These are phyloP conservation scores for Albugo candida DNA, from an alignment of 352 stramenopile species.

Conservation along the genomic window DNA sequence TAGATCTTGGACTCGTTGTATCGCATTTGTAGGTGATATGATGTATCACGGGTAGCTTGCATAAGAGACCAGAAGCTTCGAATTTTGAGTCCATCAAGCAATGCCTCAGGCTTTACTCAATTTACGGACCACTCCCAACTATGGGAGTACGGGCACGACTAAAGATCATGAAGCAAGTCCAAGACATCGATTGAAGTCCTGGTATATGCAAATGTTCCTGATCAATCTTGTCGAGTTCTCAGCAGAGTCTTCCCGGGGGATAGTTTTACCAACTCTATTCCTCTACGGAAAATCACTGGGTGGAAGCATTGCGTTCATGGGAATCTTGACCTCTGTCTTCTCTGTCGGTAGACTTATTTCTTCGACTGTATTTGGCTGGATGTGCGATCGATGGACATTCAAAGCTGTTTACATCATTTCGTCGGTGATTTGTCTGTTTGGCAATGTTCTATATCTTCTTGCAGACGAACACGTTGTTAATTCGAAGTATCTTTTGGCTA, in stretches of 20 bases:
- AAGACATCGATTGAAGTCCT: constrained; percentile 19
- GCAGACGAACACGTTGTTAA: constrained; percentile 35
- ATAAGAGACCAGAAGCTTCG: too few relatives aligned
- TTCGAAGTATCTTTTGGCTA: constrained; percentile 25
- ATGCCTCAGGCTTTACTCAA: too few relatives aligned
- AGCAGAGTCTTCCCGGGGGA: constrained; percentile 48
- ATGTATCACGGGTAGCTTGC: too few relatives aligned
- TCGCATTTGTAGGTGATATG: too few relatives aligned
- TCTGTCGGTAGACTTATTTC: constrained; percentile 63
- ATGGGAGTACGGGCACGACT: too few relatives aligned
- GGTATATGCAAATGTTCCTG: constrained; percentile 62
- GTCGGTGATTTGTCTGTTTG: constrained; percentile 43
- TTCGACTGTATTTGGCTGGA: constrained; percentile 64
- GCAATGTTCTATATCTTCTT: constrained; percentile 60
- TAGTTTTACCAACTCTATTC: constrained; percentile 65
- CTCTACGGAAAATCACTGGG: constrained; percentile 70
- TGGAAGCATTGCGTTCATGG: constrained; percentile 58
- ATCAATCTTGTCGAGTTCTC: constrained; percentile 76
- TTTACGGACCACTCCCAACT: too few relatives aligned
- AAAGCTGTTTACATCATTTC: constrained; percentile 61
- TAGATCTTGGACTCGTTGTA: too few relatives aligned
- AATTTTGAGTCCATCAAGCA: too few relatives aligned
- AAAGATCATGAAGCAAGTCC: too few relatives aligned
- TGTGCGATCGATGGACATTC: constrained; percentile 68
- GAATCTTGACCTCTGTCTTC: constrained; percentile 60